These are phyloP conservation scores for Ophiostoma triangulosporum DNA, from an alignment of 2,329 filamentous ascomycete species.

Conservation along the genomic window DNA sequence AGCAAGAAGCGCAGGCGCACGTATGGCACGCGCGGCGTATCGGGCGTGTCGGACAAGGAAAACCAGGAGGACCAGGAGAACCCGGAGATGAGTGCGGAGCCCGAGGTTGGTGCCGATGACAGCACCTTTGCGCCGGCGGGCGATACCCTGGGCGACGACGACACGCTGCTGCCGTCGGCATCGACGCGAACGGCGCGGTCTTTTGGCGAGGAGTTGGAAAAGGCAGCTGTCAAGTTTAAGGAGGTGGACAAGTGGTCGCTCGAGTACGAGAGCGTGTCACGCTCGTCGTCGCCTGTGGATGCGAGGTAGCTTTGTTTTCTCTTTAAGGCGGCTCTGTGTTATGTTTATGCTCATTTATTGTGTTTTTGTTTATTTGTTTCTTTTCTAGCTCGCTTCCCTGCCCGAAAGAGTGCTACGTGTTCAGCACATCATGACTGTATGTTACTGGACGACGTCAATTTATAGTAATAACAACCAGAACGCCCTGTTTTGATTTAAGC, in stretches of 20 bases:
- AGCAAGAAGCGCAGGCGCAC: constrained; percentile 23
- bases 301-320: constrained; percentile 27
- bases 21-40: constrained; percentile 35
- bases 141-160: constrained; percentile 28
- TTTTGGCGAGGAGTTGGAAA: constrained; percentile 37
- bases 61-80: constrained; percentile 41
- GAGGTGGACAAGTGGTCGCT: constrained; percentile 58
- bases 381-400: background rate
- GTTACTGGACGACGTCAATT: too few species aligned
- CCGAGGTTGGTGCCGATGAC: constrained; percentile 19
- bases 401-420: too few species aligned
- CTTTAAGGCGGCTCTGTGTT: background rate
- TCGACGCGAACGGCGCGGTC: constrained; percentile 7
- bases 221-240: constrained; percentile 48
- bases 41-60: constrained; percentile 25
- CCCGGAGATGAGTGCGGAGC: constrained; percentile 14
- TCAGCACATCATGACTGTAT: too few species aligned
- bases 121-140: constrained; percentile 30
- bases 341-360: background rate
- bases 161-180: constrained; percentile 23
- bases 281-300: constrained; percentile 39
- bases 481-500: background rate
- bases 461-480: too few species aligned
- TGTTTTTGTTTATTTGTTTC: background rate
- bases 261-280: constrained; percentile 50